Base-by-base conservation (phyloP, 176 grass and related monocot genomes). In the Secale cereale region DNA sequence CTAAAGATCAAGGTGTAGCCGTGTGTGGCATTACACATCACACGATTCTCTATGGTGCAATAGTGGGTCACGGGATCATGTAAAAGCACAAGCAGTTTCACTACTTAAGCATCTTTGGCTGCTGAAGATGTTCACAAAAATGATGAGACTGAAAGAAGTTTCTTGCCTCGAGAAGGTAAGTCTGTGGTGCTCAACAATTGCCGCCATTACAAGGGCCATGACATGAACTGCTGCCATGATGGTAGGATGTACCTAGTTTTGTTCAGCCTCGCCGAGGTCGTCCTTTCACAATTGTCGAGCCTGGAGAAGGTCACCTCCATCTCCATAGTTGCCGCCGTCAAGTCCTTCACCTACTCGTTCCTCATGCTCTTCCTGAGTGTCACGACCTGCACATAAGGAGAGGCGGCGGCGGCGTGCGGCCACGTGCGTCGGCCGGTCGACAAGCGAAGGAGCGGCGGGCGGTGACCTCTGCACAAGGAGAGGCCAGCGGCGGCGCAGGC, bases 191-290 rank as follows among this genome's bases (percentile, higher is more conserved):
- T 85, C 65, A 88, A 89, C 33, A 82, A 93, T 79, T 98, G 95
- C 61, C 88, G 72, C 78, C 91, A 98, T 56, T 65, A 78, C 66
- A 65, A 82, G 13, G 92, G 89, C 29, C 87, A 82, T 8, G 67
- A 84, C 31, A 87, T 87, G 30, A 83, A 78, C 22, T 98, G 95
- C 87, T 56, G 32, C 54, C 54, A 85, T 71, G 93, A 93, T 23
- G 92, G 95, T 78, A 94, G 91, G 25, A 84, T 88, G 75, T 98
- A 94, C 87, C 94, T 98, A 72, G 80, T 93, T 48, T n/a, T 90
- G 59, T 98, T 98, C 57, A 92, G 95, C 59, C 27, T 93, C 45
- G 82, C 87, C 9, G 87, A 98, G 88, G 39, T 98, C 16, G 60
- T 95, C n/a, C 85, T 98, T 23, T 93, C 91, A 2, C 91, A 98